These are phyloP conservation scores for Neurospora sp. DNA, from an alignment of 2,329 filamentous ascomycete genomes.

Conservation along the genomic window DNA sequence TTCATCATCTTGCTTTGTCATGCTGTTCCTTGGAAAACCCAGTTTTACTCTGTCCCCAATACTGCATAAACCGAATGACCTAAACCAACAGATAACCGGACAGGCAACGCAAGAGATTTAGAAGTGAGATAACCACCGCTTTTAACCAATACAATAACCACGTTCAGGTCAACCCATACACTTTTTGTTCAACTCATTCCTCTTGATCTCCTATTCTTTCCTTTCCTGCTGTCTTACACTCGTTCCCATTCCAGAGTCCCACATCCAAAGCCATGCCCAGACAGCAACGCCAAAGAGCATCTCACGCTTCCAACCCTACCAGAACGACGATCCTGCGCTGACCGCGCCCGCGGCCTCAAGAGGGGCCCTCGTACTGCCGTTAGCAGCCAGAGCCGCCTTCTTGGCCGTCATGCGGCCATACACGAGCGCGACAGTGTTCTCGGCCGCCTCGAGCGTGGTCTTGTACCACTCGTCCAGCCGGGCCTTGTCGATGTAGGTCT, in stretches of 20 bases:
- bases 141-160: background rate
- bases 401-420: conserved; percentile 9
- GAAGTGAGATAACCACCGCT: background rate
- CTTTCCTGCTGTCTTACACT: background rate
- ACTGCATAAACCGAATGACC: background rate
- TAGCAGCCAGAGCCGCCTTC: background rate
- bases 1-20: background rate
- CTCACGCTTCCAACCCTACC: background rate
- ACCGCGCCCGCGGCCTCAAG: background rate
- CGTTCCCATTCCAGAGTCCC: background rate
- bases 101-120: background rate
- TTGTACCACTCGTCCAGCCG: conserved; percentile 58
- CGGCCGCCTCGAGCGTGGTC: conserved; percentile 18
- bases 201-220: background rate
- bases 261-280: background rate
- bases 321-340: background rate
- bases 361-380: background rate
- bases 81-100: background rate
- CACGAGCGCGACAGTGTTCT: conserved; percentile 19
- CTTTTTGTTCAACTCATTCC: background rate
- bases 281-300: background rate
- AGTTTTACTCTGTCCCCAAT: background rate
- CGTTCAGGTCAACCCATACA: background rate
- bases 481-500: conserved; percentile 54
- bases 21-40: background rate